Base-by-base conservation (phyloP, 495 filamentous ascomycete genomes). In the Penicillium simplicissimum region DNA sequence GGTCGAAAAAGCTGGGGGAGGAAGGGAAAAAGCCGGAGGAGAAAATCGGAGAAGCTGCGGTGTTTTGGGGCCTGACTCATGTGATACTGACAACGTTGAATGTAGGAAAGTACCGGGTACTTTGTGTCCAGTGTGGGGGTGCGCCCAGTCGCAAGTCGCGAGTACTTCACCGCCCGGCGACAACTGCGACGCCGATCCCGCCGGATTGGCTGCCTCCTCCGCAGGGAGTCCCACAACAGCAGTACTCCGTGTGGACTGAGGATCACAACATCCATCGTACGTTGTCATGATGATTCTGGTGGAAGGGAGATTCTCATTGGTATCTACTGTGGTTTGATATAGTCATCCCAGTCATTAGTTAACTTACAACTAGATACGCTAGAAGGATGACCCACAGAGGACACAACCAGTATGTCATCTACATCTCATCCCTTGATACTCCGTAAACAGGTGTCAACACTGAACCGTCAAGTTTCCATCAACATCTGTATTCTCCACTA, bases 11-110 rank as follows among this genome's bases (percentile, higher is more conserved):
- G 59, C 59, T 59, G 59, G 60, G 61, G 61, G 60, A 68, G 59
- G 48, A 66, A 65, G 66, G 67, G 63, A 49, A 65, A 62, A 52
- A 57, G 56, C 37, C 63, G 66, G 70, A 66, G 47, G 64, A 66
- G 63, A 66, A 72, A 71, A 69, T 71, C 72, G 71, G 74, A 74
- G 71, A 68, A 69, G 62, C 60, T 72, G 62, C 65, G 56, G 56
- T 31, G 38, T 66, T 74, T 71, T 61, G 80, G 80, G 80, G 61
- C 49, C 61, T 74, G 72, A 75, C 73, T 77, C 76, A 77, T 73
- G 73, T 71, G 73, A 74, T 67, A 52, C 40, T 43, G 55, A 66
- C 9, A n/a, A 4, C 3, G 4, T 31, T 31, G 4, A 31, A 0
- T 5, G 28, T 6, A 52, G 48, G 48, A 13, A 52, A 52, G 48